These are phyloP conservation scores for Vigna nakashimae DNA, from an alignment of 306 rosid genomes.

Conservation along the genomic window DNA sequence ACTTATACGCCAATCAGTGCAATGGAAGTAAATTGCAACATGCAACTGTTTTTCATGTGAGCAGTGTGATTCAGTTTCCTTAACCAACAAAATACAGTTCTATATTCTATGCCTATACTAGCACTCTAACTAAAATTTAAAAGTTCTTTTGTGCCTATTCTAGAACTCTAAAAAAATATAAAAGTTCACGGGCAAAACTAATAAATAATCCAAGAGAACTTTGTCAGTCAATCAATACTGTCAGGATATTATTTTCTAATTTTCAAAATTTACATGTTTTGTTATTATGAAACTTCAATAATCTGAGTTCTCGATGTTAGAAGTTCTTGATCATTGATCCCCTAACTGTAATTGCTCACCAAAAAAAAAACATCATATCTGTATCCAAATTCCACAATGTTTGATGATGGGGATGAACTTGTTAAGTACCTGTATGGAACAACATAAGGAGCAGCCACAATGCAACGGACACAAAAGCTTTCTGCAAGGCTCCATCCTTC, in stretches of 20 bases:
- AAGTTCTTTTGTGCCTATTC: conserved; percentile 10
- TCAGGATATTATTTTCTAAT: neutral
- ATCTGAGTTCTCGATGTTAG: neutral
- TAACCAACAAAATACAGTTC: conserved; percentile 12
- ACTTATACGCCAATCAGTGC: conserved; percentile 11
- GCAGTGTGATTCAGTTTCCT: neutral
- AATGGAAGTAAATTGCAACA: conserved; percentile 25
- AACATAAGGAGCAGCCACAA: conserved; percentile 83
- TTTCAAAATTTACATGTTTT: conserved; percentile 22
- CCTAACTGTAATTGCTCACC: conserved; percentile 7
- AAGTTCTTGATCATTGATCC: neutral
- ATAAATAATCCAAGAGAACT: conserved; percentile 20
- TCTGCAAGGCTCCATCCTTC: conserved; percentile 97
- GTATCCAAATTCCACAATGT: conserved; percentile 18
- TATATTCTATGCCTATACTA: neutral
- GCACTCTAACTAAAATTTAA: conserved; percentile 22
- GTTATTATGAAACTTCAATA: conserved; percentile 18
- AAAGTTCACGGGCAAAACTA: conserved; percentile 21
- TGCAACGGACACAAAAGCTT: conserved; percentile 64
- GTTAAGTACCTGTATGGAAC: conserved; percentile 77
- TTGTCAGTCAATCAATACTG: neutral
- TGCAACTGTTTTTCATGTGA: neutral
- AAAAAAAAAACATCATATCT: conserved; percentile 2
- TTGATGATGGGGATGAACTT: conserved; percentile 33
- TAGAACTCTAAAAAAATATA: conserved; percentile 10